Evolutionary conservation across 805 yeast genomes (phyloP), one percentile per base, ranked within the genome.

Genomic region (Cyberlindnera petersonii): DNA sequence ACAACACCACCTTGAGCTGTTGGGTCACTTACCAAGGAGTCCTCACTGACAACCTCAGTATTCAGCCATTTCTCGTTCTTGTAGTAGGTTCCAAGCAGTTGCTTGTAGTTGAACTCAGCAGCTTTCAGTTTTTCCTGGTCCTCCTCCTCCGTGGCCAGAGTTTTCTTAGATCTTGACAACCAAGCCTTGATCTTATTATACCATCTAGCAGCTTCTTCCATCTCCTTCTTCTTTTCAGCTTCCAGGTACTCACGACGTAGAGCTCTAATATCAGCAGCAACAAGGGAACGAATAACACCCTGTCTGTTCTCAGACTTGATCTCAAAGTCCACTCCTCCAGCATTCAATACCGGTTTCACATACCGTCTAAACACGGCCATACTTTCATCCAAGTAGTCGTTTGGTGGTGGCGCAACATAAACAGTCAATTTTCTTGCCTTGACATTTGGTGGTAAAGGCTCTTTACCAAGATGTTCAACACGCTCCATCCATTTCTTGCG

Each of bases 351-450:
- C 1, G 98, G 98, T 63, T 91, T 91, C 48, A 87, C 72, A 56
- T 75, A 88, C 37, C 80, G 76, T 48, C 86, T 74, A 69, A 89
- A 86, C 38, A 85, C 74, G 44, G 72, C 75, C 61, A 84, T 56
- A 9, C 91, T 77, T 40, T 79, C 82, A 29, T 81, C 93, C 34
- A 91, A 63, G 50, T 77, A 86, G 58, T 91, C 97, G 53, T 86
- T 85, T 16, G 98, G 98, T 8, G 98, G 97, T n/a, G 98, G 98
- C 0, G 96, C 95, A 40, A 89, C 74, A 58, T 81, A 89, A 2
- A 93, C 79, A 2, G 85, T 77, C 33, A 93, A 66, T 50, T 81
- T 85, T 43, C 98, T 72, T 2, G 96, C 86, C 16, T 73, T 52
- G 38, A 71, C 69, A 41, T 74, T 64, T 2, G 78, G 60, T 3